These are phyloP conservation scores for Candida labiduridarum DNA, from an alignment of 1,139 yeast species.

Conservation along the genomic window DNA sequence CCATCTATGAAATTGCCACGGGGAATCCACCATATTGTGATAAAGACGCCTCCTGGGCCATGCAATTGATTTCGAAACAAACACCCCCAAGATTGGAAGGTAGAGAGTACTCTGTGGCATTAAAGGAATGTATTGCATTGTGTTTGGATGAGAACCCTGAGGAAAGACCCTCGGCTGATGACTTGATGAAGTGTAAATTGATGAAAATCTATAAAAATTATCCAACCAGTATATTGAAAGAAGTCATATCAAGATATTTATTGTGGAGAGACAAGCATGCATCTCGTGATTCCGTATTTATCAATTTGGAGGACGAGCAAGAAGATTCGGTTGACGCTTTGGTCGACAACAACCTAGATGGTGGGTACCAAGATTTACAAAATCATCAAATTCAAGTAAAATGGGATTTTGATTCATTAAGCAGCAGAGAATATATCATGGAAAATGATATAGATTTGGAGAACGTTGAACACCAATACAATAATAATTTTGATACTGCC, in stretches of 20 bases:
- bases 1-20: constrained; percentile 91
- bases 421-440: constrained; percentile 69
- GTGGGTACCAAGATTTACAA: constrained; percentile 14
- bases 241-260: constrained; percentile 77
- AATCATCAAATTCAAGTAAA: constrained; percentile 61
- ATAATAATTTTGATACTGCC: constrained; percentile 26
- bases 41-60: constrained; percentile 91
- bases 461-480: constrained; percentile 37
- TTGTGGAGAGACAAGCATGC: constrained; percentile 73
- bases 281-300: constrained; percentile 50
- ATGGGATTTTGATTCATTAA: constrained; percentile 85
- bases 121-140: constrained; percentile 88
- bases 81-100: constrained; percentile 97
- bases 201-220: constrained; percentile 61
- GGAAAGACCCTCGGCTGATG: constrained; percentile 88
- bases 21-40: constrained; percentile 98
- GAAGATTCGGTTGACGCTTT: constrained; percentile 18
- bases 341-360: constrained; percentile 13
- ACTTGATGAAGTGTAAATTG: constrained; percentile 71
- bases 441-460: constrained; percentile 63
- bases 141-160: constrained; percentile 93
- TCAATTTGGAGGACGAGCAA: constrained; percentile 36
- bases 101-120: constrained; percentile 67
- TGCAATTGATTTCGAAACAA: constrained; percentile 89
- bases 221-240: constrained; percentile 66